Evolutionary conservation across 495 filamentous ascomycete genomes (phyloP).

Genomic region (Penicillium canariense): DNA sequence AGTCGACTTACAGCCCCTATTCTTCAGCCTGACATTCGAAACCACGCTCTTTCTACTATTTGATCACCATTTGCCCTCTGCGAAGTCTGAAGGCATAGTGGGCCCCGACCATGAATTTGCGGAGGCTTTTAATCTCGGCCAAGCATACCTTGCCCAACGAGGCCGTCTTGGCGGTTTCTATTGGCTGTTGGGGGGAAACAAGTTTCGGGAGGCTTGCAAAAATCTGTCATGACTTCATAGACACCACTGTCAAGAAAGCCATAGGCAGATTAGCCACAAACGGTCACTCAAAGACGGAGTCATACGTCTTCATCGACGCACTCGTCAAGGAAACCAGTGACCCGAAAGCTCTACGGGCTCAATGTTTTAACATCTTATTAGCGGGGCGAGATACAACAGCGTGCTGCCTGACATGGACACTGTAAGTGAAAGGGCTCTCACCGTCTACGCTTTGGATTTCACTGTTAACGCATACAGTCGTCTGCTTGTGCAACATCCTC

Average conservation of each 20-base stretch:
- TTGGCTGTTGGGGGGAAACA: slow-evolving; percentile 44
- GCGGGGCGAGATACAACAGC: slow-evolving; percentile 63
- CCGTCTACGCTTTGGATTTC: too few relatives aligned
- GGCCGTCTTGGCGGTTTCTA: slow-evolving; percentile 43
- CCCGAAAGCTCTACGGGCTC: slow-evolving; percentile 30
- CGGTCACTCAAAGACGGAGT: slow-evolving; percentile 1
- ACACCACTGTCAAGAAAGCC: slow-evolving; percentile 27
- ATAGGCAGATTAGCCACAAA: slow-evolving; percentile 8
- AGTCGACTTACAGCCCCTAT: slow-evolving; percentile 49
- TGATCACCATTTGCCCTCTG: slow-evolving; percentile 39
- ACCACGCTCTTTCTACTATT: slow-evolving; percentile 50
- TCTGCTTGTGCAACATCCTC: slow-evolving; percentile 28
- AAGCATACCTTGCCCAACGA: slow-evolving; percentile 44
- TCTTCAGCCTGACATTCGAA: slow-evolving; percentile 51
- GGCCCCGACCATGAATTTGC: slow-evolving; percentile 23
- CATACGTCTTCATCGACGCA: slow-evolving; percentile 18
- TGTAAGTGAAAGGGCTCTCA: slow-evolving; percentile 33
- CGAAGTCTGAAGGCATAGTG: slow-evolving; percentile 14
- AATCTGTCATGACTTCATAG: slow-evolving; percentile 44
- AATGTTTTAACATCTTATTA: slow-evolving; percentile 54
- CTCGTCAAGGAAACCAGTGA: slow-evolving; percentile 11
- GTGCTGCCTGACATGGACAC: slow-evolving; percentile 52
- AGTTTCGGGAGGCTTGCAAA: slow-evolving; percentile 42
- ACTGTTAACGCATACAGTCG: too few relatives aligned
- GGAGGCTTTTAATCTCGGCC: slow-evolving; percentile 45